Conservation (phyloP, 495 filamentous ascomycete genomes). For the Aspergillus panamensis region DNA sequence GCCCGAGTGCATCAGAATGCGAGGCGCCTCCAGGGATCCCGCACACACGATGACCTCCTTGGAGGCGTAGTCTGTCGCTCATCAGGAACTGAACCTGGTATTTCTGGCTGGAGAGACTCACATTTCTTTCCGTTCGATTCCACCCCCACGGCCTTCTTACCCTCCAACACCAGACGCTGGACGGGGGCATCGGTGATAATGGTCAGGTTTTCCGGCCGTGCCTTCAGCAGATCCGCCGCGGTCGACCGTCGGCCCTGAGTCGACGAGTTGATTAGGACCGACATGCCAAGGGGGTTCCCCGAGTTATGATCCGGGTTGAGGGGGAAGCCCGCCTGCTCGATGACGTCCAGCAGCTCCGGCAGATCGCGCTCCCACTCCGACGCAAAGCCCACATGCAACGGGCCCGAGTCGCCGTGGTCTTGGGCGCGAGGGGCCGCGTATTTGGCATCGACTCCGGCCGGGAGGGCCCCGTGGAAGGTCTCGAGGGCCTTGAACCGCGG, state of each 20-base stretch:
- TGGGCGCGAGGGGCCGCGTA: conserved; percentile 22
- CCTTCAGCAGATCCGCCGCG: conserved; percentile 46
- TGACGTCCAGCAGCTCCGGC: conserved; percentile 38
- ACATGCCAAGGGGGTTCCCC: conserved; percentile 59
- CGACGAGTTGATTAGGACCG: conserved; percentile 45
- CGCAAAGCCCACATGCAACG: conserved; percentile 45
- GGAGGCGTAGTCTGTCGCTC: conserved; percentile 33
- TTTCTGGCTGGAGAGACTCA: conserved; percentile 6
- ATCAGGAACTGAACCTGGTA: background rate
- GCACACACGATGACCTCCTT: conserved; percentile 57
- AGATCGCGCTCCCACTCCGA: conserved; percentile 50
- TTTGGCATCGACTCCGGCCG: conserved; percentile 23
- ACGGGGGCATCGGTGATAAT: conserved; percentile 48
- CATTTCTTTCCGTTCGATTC: conserved; percentile 36
- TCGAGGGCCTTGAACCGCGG: conserved; percentile 51
- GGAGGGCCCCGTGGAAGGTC: conserved; percentile 43
- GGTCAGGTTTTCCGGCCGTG: conserved; percentile 47
- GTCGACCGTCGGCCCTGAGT: conserved; percentile 49
- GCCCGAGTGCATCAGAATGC: conserved; percentile 62
- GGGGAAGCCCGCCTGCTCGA: conserved; percentile 45
- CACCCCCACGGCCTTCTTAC: conserved; percentile 51
- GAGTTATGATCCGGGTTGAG: conserved; percentile 56
- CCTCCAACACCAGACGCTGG: conserved; percentile 49
- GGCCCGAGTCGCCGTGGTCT: conserved; percentile 51
- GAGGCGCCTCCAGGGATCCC: conserved; percentile 56